These are phyloP conservation scores for Cryptosporidium sp. DNA, from an alignment of 169 alveolate genomes.

Conservation along the genomic window DNA sequence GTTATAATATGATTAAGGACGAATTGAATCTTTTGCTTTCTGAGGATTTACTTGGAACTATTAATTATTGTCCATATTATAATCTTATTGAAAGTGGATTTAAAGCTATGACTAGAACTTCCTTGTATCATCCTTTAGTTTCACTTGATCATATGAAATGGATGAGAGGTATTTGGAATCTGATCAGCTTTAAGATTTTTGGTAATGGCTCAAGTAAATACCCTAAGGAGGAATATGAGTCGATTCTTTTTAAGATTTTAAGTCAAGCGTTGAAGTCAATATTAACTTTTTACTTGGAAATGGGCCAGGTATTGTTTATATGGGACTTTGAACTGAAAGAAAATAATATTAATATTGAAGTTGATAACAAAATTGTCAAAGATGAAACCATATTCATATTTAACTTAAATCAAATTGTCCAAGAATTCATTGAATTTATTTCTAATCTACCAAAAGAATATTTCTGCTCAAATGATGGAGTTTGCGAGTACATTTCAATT, in stretches of 20 bases:
- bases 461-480: neutral
- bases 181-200: neutral
- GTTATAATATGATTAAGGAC: conserved; percentile 41
- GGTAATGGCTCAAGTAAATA: neutral
- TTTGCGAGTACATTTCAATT: conserved; percentile 12
- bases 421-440: conserved; percentile 13
- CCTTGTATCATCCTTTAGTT: neutral
- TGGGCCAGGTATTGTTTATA: neutral
- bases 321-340: conserved; percentile 37
- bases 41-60: neutral
- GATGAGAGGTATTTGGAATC: conserved; percentile 9
- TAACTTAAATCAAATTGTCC: conserved; percentile 3
- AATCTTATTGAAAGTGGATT: conserved; percentile 15
- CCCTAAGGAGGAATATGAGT: neutral
- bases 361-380: neutral
- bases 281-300: neutral
- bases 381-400: neutral
- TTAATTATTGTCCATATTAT: neutral
- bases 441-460: neutral
- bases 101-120: neutral
- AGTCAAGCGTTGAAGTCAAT: neutral
- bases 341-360: neutral
- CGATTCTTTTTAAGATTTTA: neutral
- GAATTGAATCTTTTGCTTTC: conserved; percentile 14
- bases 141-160: conserved; percentile 23